Base-by-base conservation (phyloP, 164 flowering plant species). In the Hamamelis virginiana region DNA sequence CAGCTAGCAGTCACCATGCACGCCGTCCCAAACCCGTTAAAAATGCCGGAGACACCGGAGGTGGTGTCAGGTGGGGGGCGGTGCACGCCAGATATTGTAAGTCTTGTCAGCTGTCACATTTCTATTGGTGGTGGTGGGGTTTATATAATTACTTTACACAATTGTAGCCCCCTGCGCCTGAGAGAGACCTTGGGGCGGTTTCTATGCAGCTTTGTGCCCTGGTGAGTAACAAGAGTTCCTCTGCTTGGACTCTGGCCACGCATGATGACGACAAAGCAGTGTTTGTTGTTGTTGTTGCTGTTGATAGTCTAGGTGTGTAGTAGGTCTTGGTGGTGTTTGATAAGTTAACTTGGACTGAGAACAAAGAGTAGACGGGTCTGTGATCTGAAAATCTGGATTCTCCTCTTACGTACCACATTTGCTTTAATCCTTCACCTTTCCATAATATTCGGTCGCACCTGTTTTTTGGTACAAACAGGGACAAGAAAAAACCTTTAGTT, bases 361-460 rank as follows among this genome's bases (percentile, higher is more conserved):
- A 92, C 8, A 90, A 72, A 11, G 96, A 81, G 71, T 71, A 79
- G 18, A 92, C 97, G 0, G 97, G 96, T 56, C 96, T 78, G 81
- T 92, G 97, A 65, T 92, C 97, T 1, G 97, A 92, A 80, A 92
- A 90, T 69, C 62, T 86, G 1, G 85, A 87, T 66, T 90, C 97
- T 0, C 90, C 90, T 73, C 96, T 83, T 22, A 41, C 69, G 45
- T 92, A 92, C 72, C 74, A 72, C 74, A 85, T 78, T 76, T 92
- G 97, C 68, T 89, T 85, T 45, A 92, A 55, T 11, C 93, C 97
- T 60, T 83, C 84, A 0, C 97, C 97, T 67, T 72, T 87, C 97
- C 97, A 92, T 69, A 92, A 73, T 50, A 92, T 92, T 21, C 97
- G 45, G 70, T 92, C 97, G 66, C 97, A 92, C 97, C 97, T 92